Base-by-base conservation (phyloP, 106 monocot genomes). In the Amphibolis antarctica region DNA sequence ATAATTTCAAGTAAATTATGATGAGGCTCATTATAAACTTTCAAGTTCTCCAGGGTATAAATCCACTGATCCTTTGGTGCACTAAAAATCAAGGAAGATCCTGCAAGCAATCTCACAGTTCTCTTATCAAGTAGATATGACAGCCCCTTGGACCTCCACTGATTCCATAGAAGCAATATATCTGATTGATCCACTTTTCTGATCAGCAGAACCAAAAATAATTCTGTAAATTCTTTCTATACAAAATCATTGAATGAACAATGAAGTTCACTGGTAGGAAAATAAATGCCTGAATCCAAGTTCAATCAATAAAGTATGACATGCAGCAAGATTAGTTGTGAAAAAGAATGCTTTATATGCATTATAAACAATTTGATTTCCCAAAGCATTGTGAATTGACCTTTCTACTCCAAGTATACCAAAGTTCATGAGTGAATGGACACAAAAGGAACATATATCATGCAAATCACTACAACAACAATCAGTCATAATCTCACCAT, bases 1-100 rank as follows among this genome's bases (percentile, higher is more conserved):
- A 79, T 57, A 48, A 79, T 77, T 65, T 88, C 88, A 70, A 80
- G 64, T 58, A 79, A 53, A 57, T 71, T 74, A 21, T 72, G 69
- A 56, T 64, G 51, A 36, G 36, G 43, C n/a, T 76, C 76, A 10
- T 50, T 52, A 42, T 76, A 72, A 78, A 27, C 11, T 61, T 66
- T 82, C 65, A 93, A 65, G 46, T 30, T 59, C 47, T 85, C 78
- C 60, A 93, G 75, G 22, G 88, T 60, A 47, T 28, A 64, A 68
- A 74, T 31, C 85, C 85, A 93, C 30, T 93, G 93, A 23, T 68
- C 76, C 62, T 88, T 88, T 42, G 88, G 80, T 10, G 79, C 78
- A 58, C 57, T 62, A 43, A 93, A 83, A 56, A 93, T 88, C 74
- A 93, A 77, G 47, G 75, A 73, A 50, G 85, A 66, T 51, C 88